Conservation (phyloP, 2,329 filamentous ascomycete species). For the Exophiala aquamarina region DNA sequence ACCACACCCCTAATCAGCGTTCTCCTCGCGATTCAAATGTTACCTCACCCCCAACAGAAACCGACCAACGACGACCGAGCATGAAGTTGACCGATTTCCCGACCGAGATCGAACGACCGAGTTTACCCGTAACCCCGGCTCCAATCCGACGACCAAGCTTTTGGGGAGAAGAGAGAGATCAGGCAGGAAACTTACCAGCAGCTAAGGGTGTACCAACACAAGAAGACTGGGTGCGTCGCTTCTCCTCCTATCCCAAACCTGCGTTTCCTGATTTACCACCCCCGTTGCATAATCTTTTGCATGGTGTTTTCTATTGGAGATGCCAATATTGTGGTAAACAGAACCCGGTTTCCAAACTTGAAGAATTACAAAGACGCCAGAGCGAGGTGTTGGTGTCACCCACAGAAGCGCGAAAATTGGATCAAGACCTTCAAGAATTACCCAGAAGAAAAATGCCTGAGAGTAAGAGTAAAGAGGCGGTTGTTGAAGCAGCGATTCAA, state of each 20-base stretch:
- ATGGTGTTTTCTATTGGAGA: conserved; percentile 31
- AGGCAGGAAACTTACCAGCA: conserved; percentile 62
- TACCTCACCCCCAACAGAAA: conserved; percentile 27
- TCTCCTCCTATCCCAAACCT: conserved; percentile 32
- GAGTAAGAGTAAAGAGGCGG: conserved; percentile 23
- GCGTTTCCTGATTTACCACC: conserved; percentile 22
- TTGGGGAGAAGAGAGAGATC: conserved; percentile 63
- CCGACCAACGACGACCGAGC: conserved; percentile 47
- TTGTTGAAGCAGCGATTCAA: conserved; percentile 18
- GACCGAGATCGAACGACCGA: conserved; percentile 76
- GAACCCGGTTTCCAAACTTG: conserved; percentile 70
- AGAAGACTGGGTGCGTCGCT: conserved; percentile 86
- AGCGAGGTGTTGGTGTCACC: conserved; percentile 56
- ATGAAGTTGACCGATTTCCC: conserved; percentile 85
- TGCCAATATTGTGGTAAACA: conserved; percentile 47
- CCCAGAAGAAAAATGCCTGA: conserved; percentile 30
- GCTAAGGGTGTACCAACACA: conserved; percentile 84
- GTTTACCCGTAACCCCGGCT: conserved; percentile 85
- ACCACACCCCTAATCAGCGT: conserved; percentile 26
- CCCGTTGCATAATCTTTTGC: conserved; percentile 19
- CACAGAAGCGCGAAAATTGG: conserved; percentile 13
- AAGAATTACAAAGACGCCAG: conserved; percentile 68
- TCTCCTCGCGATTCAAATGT: conserved; percentile 15
- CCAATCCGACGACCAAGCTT: conserved; percentile 69
- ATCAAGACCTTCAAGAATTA: conserved; percentile 16